phyloP scores from a whole-genome alignment of 495 filamentous ascomycete genomes.

The Xylaria cubensis region DNA sequence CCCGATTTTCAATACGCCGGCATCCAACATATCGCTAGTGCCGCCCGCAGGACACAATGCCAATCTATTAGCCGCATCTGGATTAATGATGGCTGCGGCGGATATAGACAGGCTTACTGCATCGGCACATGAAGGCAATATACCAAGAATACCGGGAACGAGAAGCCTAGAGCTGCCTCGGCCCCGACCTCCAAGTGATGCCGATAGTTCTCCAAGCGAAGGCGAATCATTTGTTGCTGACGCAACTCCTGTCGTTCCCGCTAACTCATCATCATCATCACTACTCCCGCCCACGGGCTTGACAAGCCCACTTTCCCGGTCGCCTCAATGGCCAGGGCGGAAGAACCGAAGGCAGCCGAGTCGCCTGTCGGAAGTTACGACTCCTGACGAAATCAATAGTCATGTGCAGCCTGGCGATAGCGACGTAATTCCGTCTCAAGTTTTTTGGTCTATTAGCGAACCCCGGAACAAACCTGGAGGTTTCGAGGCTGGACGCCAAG shows the following conservation, averaged over 20 bases:
- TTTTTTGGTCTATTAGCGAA: conserved; percentile 27
- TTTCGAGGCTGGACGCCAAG: background rate
- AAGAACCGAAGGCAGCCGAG: conserved; percentile 33
- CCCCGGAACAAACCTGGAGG: conserved; percentile 26
- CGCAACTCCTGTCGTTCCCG: conserved; percentile 24
- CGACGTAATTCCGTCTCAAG: background rate
- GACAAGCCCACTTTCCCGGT: conserved; percentile 24
- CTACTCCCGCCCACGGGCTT: conserved; percentile 22
- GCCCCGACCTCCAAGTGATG: background rate
- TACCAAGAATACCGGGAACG: conserved; percentile 26
- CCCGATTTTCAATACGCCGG: conserved; percentile 40
- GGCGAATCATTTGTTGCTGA: conserved; percentile 8
- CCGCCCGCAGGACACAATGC: conserved; percentile 20
- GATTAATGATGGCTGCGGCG: conserved; percentile 38
- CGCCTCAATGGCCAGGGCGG: conserved; percentile 29
- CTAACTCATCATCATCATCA: conserved; percentile 31
- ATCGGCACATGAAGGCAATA: conserved; percentile 21
- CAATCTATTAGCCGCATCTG: conserved; percentile 34
- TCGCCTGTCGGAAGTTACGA: conserved; percentile 40
- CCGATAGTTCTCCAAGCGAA: background rate
- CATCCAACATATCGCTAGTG: conserved; percentile 27
- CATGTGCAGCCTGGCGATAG: conserved; percentile 26
- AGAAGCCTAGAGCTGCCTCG: conserved; percentile 19
- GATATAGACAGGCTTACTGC: conserved; percentile 38
- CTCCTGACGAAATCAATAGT: conserved; percentile 31